Percentiles rank a stretch among this genome's conserved stretches.
These are phyloP conservation scores for Cercospora nicotianae DNA, from an alignment of 2,329 filamentous ascomycete species.

Conservation along the genomic window DNA sequence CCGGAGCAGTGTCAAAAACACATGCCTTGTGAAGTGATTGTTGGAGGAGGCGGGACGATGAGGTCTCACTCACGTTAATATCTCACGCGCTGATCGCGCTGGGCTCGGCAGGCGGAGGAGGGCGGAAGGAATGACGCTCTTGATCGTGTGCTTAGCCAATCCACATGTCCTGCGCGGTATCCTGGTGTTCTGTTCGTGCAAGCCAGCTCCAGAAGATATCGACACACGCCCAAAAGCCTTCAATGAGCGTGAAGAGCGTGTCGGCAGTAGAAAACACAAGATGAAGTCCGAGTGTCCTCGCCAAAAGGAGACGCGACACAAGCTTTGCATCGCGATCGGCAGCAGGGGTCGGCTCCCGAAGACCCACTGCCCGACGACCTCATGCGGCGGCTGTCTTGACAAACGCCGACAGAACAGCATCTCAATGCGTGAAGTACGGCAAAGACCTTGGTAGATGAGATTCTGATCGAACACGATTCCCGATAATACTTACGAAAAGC, in stretches of 20 bases:
- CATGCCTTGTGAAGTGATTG: background rate
- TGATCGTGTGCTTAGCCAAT: constrained; percentile 9
- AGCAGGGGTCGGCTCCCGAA: constrained; percentile 3
- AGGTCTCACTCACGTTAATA: constrained; percentile 12
- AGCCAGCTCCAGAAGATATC: background rate
- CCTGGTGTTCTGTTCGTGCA: background rate
- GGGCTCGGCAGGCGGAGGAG: constrained; percentile 9
- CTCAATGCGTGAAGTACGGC: background rate
- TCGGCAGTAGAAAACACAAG: background rate
- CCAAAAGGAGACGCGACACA: constrained; percentile 11
- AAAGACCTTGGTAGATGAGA: no score
- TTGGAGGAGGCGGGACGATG: background rate
- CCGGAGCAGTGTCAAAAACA: constrained; percentile 5
- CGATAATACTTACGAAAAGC: background rate
- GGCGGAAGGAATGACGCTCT: constrained; percentile 20
- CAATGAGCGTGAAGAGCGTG: background rate
- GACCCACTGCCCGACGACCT: constrained; percentile 4
- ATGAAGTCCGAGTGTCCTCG: constrained; percentile 3
- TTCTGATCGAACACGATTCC: background rate
- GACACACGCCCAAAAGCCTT: background rate
- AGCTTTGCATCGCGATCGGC: constrained; percentile 11
- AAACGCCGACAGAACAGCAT: background rate
- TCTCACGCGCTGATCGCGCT: constrained; percentile 4
- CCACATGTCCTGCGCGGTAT: background rate
- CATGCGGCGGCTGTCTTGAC: background rate